Base-by-base conservation (phyloP, 2,329 filamentous ascomycete genomes). In the Sporothrix globosa region DNA sequence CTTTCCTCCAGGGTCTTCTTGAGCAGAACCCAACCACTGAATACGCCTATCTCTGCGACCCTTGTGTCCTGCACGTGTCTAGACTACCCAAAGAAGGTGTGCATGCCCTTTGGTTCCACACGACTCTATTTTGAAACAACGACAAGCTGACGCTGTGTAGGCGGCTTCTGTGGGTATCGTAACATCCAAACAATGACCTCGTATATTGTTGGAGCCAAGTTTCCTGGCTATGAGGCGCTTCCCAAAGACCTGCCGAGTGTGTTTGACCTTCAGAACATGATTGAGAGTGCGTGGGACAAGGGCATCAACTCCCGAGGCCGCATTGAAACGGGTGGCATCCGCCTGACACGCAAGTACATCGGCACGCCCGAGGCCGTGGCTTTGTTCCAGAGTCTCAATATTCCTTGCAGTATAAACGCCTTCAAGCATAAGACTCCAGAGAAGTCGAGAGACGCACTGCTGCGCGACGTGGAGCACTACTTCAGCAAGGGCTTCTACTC, bases 111-210 rank as follows among this genome's bases (percentile, higher is more conserved):
- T n/a, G 21, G n/a, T 65, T n/a, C 24, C 44, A 30, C 41, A 21
- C 50, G 21, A 66, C 39, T 19, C 5, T 24, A 14, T 19, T 34
- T 3, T 41, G 19, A 44, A 17, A 14, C n/a, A 11, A 58, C 50
- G 50, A 30, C 41, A 17, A 4, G 4, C 53, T 54, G 14, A 39
- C 52, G 9, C n/a, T 5, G 1, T 2, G 24, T 1, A 66, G 93
- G 93, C 27, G 92, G 93, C 6, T 98, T 98, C 78, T 98, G 95
- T 77, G 95, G 95, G 3, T 98, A 97, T 78, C 87, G 95, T 53
- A 98, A 97, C 77, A 96, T 97, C 44, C 96, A 98, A 78, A 96
- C 96, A 89, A 80, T 97, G 74, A 82, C 91, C 17, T 95, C 93
- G 0, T 94, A 92, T 77, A 87, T 97, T 24, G 87, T 90, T 71